phyloP scores from a whole-genome alignment of 768 basidiomycete species.

The Podaxis rugospora region DNA sequence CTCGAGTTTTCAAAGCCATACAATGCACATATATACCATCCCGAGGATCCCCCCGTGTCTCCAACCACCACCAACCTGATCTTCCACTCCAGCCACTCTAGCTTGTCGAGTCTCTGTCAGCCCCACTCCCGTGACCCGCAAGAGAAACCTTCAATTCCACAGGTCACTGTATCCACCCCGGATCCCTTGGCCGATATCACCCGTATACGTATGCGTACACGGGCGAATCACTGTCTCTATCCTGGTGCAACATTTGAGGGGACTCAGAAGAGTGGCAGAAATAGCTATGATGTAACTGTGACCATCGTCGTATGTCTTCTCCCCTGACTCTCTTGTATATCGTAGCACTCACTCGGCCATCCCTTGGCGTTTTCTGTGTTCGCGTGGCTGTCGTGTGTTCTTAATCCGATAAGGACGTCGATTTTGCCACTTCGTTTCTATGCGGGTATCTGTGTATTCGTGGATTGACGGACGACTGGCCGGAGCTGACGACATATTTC shows the following conservation, averaged over 20 bases:
- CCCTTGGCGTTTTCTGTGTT: background rate
- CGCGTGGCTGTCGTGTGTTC: background rate
- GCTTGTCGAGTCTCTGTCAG: conserved; percentile 9
- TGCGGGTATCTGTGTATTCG: conserved; percentile 93
- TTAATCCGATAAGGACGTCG: conserved; percentile 65
- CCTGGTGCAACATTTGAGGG: conserved; percentile 88
- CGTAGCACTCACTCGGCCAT: conserved; percentile 4
- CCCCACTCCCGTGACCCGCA: conserved; percentile 9
- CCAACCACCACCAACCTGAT: conserved; percentile 7
- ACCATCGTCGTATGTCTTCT: conserved; percentile 74
- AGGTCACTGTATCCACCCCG: conserved; percentile 19
- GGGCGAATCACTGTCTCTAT: conserved; percentile 75
- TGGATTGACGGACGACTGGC: conserved; percentile 91
- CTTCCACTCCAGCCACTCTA: conserved; percentile 12
- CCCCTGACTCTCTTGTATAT: conserved; percentile 8
- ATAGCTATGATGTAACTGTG: conserved; percentile 92
- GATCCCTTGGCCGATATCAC: conserved; percentile 74
- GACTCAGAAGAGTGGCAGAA: conserved; percentile 91
- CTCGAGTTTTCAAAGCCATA: background rate
- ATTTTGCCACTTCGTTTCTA: conserved; percentile 79
- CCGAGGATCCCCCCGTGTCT: background rate
- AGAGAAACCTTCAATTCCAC: background rate
- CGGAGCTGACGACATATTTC: conserved; percentile 94
- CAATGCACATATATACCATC: conserved; percentile 12
- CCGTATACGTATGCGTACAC: conserved; percentile 66